These are phyloP conservation scores for Ganoderma meredithae DNA, from an alignment of 1,284 basidiomycete species.

Conservation along the genomic window DNA sequence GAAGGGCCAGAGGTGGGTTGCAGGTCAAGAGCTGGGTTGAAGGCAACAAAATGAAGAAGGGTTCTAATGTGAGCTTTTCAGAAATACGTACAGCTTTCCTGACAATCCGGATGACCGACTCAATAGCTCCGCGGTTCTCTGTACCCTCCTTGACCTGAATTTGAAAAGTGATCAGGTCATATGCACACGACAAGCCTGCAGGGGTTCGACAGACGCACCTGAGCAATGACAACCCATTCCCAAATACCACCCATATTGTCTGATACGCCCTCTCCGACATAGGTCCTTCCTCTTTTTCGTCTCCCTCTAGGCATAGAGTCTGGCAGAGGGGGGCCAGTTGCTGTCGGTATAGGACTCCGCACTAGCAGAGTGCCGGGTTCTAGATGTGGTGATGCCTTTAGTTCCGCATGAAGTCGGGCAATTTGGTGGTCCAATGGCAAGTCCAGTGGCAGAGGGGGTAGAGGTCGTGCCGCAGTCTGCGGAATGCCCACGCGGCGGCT, in stretches of 20 bases:
- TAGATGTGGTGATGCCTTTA: conserved; percentile 66
- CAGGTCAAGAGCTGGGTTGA: conserved; percentile 56
- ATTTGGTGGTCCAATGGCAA: conserved; percentile 48
- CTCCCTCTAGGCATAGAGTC: conserved; percentile 62
- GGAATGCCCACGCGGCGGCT: conserved; percentile 35
- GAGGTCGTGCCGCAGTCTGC: conserved; percentile 36
- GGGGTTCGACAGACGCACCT: conserved; percentile 50
- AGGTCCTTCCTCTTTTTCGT: conserved; percentile 68
- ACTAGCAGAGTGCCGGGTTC: conserved; percentile 64
- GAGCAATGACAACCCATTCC: conserved; percentile 77
- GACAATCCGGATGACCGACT: conserved; percentile 71
- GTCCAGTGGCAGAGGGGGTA: conserved; percentile 52
- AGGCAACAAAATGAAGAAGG: conserved; percentile 1
- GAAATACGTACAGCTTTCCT: conserved; percentile 61
- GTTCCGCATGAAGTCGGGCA: conserved; percentile 55
- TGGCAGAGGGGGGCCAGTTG: conserved; percentile 63
- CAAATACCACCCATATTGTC: conserved; percentile 66
- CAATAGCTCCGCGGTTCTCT: conserved; percentile 77
- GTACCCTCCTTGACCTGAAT: conserved; percentile 81
- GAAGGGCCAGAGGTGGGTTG: conserved; percentile 63
- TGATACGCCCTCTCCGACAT: conserved; percentile 65
- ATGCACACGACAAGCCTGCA: background rate
- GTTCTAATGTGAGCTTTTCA: background rate
- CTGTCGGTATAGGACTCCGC: conserved; percentile 52
- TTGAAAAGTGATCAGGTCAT: background rate